Evolutionary conservation across 176 grass and related monocot genomes (phyloP).

Genomic region (Leersia perrieri): DNA sequence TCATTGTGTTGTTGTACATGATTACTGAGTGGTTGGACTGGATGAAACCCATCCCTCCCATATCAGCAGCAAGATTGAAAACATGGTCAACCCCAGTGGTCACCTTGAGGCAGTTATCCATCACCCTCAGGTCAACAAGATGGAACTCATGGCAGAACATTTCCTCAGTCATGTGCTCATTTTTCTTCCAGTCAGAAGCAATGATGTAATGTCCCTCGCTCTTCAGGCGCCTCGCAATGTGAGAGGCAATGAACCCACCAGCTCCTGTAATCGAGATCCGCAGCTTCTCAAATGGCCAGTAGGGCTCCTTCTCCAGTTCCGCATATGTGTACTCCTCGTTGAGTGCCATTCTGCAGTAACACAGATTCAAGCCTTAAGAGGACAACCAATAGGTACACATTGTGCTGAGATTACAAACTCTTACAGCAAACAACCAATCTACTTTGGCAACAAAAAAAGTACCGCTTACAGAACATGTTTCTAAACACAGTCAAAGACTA

Average conservation of each 20-base stretch:
- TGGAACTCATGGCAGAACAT: conserved; percentile 92
- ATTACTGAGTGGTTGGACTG: conserved; percentile 57
- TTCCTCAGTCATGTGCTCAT: conserved; percentile 73
- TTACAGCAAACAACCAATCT: background rate
- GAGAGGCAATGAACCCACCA: conserved; percentile 73
- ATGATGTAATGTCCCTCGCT: conserved; percentile 72
- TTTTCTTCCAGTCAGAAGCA: conserved; percentile 87
- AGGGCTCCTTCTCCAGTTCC: conserved; percentile 58
- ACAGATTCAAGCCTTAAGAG: background rate
- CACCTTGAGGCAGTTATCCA: conserved; percentile 58
- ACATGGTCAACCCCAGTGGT: conserved; percentile 48
- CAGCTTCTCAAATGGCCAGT: conserved; percentile 71
- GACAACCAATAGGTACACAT: background rate
- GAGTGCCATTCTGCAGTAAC: conserved; percentile 48
- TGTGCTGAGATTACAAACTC: background rate
- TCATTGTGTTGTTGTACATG: conserved; percentile 60
- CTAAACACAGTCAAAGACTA: background rate
- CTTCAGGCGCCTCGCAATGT: conserved; percentile 66
- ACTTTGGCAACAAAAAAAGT: background rate
- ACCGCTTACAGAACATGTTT: background rate
- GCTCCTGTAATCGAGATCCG: conserved; percentile 78
- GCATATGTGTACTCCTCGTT: conserved; percentile 66
- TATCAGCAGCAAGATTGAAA: conserved; percentile 59
- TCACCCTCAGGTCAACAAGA: conserved; percentile 64
- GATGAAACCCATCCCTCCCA: conserved; percentile 63